These are phyloP conservation scores for Fusarium sp. DNA, from an alignment of 2,329 filamentous ascomycete genomes.

Conservation along the genomic window DNA sequence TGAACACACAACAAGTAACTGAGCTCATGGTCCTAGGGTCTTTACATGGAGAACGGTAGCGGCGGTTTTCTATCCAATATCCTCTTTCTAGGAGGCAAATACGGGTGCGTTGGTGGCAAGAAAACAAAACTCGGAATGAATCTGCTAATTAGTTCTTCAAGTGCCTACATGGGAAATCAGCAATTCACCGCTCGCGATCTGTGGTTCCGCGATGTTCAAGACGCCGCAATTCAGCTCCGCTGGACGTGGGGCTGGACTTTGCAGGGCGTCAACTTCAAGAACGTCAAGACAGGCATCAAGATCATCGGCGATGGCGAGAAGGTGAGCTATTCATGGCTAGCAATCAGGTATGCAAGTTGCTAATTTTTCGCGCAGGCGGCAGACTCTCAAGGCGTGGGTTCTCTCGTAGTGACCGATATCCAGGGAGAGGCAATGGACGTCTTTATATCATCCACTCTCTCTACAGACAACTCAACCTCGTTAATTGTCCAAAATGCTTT, in stretches of 20 bases:
- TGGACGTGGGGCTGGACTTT: conserved; percentile 86
- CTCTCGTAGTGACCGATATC: too few relatives aligned
- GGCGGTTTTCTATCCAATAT: conserved; percentile 69
- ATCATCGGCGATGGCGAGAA: conserved; percentile 30
- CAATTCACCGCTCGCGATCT: conserved; percentile 80
- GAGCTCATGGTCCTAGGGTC: conserved; percentile 20
- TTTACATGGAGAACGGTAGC: conserved; percentile 54
- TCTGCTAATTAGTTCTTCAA: neutral
- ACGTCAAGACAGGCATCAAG: conserved; percentile 73
- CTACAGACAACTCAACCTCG: too few relatives aligned
- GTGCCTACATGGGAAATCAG: conserved; percentile 65
- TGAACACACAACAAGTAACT: too few relatives aligned
- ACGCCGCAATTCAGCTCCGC: conserved; percentile 76
- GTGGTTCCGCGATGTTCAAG: conserved; percentile 71
- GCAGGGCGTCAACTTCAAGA: conserved; percentile 73
- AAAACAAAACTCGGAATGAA: too few relatives aligned
- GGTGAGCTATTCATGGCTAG: conserved; percentile 2
- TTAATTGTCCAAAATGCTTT: too few relatives aligned
- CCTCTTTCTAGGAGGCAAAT: conserved; percentile 71
- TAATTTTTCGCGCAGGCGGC: neutral
- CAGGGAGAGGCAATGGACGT: too few relatives aligned
- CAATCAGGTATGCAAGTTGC: neutral
- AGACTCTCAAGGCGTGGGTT: too few relatives aligned
- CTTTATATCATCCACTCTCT: too few relatives aligned
- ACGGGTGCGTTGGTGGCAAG: conserved; percentile 55